Base-by-base conservation (phyloP, 2,329 filamentous ascomycete species). In the Pseudogymnoascus verrucosus region DNA sequence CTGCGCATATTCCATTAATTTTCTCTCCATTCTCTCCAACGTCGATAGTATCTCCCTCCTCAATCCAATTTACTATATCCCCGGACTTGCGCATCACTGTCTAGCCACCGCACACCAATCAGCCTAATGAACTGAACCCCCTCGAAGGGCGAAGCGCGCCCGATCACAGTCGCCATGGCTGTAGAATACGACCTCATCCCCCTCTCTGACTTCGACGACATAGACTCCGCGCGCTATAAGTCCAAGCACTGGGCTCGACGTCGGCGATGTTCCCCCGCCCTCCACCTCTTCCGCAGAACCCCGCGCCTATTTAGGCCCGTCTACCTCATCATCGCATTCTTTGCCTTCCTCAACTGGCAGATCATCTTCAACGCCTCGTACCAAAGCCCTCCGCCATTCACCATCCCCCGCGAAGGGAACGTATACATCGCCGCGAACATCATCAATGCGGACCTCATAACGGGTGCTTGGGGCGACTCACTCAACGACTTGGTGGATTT, bases 371-470 rank as follows among this genome's bases (percentile, higher is more conserved):
- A 76, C 7, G 76, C 78, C 0, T 80, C 78, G 1, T 82, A 82
- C 66, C 73, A 70, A 6, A 71, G 71, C 31, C 75, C 74, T 2
- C 77, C 76, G 6, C 65, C 70, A 1, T 79, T 79, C 65, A 78
- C 78, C 65, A 79, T 78, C 65, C 68, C 72, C 0, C 65, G 67
- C 51, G 78, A 83, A 60, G 86, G 91, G 72, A 88, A 85, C 69
- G 78, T 91, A n/a, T 91, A 89, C 70, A 89, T 92, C 61, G 86
- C 86, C 1, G 84, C 88, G 14, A 89, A 86, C 69, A 79, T 92
- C 62, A 88, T 89, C 68, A 88, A 91, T 69, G 87, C 86, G 1
- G 76, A 80, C 2, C 76, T 91, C 19, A 82, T 87, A 0, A 76
- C 78, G 5, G 88, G 88, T 1, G 76, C 78, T 28, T 92, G 89